Percentiles rank a stretch among this genome's conserved stretches.
Evolutionary conservation across 1,139 yeast genomes (phyloP).

Genomic region (Pichia cactophila): DNA sequence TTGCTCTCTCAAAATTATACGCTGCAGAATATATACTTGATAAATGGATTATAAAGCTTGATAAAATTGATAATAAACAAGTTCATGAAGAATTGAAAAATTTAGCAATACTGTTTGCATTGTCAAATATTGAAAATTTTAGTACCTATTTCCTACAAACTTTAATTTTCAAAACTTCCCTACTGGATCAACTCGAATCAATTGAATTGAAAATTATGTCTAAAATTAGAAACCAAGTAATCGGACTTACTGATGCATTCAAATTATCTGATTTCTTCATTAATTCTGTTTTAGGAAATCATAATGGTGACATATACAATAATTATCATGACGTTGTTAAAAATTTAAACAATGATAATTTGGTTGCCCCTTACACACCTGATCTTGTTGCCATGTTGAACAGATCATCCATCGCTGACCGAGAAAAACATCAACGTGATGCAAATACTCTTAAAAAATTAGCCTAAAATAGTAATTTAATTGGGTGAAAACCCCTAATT

Average conservation of each 20-base stretch:
- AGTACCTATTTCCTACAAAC: conserved; percentile 70
- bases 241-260: conserved; percentile 86
- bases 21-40: conserved; percentile 49
- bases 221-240: conserved; percentile 59
- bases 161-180: conserved; percentile 43
- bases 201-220: conserved; percentile 39
- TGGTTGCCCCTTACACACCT: conserved; percentile 55
- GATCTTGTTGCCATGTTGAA: conserved; percentile 45
- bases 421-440: conserved; percentile 43
- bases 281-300: conserved; percentile 79
- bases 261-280: conserved; percentile 77
- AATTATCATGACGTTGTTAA: conserved; percentile 56
- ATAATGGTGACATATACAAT: conserved; percentile 81
- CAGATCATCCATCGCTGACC: conserved; percentile 41
- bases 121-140: conserved; percentile 67
- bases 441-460: conserved; percentile 34
- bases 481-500: too few relatives aligned
- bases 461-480: background rate
- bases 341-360: conserved; percentile 42
- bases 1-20: conserved; percentile 53
- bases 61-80: conserved; percentile 15
- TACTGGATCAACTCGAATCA: conserved; percentile 30
- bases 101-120: conserved; percentile 55
- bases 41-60: conserved; percentile 34
- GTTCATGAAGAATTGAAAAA: conserved; percentile 36